Evolutionary conservation across 2,329 filamentous ascomycete genomes (phyloP).

Genomic region (Hymenoscyphus albidus): DNA sequence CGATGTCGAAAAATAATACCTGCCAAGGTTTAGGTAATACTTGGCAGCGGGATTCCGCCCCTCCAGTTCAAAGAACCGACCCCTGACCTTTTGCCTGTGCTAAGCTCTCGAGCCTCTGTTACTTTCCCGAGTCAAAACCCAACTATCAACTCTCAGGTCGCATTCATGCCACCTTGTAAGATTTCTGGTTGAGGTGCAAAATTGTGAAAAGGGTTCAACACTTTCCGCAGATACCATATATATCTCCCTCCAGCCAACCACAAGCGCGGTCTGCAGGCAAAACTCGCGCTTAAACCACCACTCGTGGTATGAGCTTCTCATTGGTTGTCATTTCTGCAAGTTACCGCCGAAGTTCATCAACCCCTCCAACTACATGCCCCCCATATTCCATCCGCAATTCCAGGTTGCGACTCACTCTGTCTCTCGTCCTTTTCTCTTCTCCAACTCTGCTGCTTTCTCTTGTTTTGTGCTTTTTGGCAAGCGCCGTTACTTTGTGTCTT

Average conservation of each 20-base stretch:
- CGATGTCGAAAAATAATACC: conserved; percentile 3
- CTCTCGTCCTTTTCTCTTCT: background rate
- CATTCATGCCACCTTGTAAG: background rate
- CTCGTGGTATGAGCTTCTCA: conserved; percentile 11
- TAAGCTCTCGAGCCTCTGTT: no score
- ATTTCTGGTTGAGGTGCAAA: no score
- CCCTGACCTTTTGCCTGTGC: background rate
- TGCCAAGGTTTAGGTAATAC: background rate
- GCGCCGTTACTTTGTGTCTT: conserved; percentile 4
- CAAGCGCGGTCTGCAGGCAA: conserved; percentile 9
- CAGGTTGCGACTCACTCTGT: background rate
- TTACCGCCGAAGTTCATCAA: conserved; percentile 16
- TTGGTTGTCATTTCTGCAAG: conserved; percentile 8
- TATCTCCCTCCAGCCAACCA: background rate
- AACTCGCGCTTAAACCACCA: conserved; percentile 25
- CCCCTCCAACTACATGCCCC: background rate
- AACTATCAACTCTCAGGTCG: background rate
- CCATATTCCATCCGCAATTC: no score
- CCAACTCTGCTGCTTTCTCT: background rate
- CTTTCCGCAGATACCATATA: background rate
- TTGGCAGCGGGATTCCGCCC: conserved; percentile 1
- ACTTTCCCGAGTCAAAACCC: no score
- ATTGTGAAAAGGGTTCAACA: conserved; percentile 7
- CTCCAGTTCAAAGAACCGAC: no score
- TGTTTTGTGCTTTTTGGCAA: background rate